These are phyloP conservation scores for Saccharomyces jurei DNA, from an alignment of 805 yeast genomes.

Conservation along the genomic window DNA sequence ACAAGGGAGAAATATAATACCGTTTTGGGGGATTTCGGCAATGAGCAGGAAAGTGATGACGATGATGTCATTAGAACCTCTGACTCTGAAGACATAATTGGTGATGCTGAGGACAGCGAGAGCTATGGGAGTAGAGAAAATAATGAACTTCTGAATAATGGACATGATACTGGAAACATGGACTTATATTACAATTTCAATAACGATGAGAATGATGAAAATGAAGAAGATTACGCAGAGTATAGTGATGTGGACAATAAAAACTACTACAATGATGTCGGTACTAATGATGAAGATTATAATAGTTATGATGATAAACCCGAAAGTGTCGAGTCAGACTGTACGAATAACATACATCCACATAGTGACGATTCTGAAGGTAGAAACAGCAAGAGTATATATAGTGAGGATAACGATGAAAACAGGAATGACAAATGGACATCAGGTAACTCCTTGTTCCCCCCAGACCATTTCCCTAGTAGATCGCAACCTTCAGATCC, in stretches of 20 bases:
- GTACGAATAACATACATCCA: slow-evolving; percentile 29
- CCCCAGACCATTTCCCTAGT: slow-evolving; percentile 1
- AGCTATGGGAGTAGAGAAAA: slow-evolving; percentile 6
- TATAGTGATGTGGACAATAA: slow-evolving; percentile 21
- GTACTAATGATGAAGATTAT: slow-evolving; percentile 23
- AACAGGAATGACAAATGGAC: slow-evolving; percentile 13
- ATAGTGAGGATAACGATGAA: slow-evolving; percentile 8
- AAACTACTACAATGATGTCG: slow-evolving; percentile 17
- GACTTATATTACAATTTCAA: not conserved
- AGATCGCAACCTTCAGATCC: slow-evolving; percentile 12
- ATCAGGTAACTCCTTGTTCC: not conserved
- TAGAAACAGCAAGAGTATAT: not conserved
- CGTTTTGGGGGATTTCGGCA: slow-evolving; percentile 65
- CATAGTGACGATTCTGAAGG: slow-evolving; percentile 26
- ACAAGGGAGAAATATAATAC: slow-evolving; percentile 93
- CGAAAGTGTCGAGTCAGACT: slow-evolving; percentile 21
- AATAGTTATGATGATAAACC: slow-evolving; percentile 25
- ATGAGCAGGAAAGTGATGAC: slow-evolving; percentile 32
- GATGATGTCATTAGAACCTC: slow-evolving; percentile 9
- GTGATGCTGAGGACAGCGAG: slow-evolving; percentile 16
- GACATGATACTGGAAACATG: not conserved
- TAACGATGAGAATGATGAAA: slow-evolving; percentile 17
- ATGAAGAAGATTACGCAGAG: slow-evolving; percentile 20
- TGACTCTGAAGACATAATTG: slow-evolving; percentile 24
- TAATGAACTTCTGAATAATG: not conserved